phyloP scores from a whole-genome alignment of 805 yeast species.

The Wickerhamiella nectarea region DNA sequence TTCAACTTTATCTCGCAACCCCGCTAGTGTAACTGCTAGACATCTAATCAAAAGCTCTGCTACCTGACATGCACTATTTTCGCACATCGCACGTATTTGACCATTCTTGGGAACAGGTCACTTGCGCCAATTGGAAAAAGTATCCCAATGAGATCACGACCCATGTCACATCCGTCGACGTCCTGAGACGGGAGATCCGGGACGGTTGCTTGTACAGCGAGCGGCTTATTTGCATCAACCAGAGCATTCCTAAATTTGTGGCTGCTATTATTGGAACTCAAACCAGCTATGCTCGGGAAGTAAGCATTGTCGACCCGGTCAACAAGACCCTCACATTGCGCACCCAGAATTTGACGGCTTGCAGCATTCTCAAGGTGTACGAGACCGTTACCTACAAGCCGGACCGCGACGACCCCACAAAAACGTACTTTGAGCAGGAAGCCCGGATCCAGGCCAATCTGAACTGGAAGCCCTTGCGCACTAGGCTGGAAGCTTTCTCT shows the following conservation, averaged over 20 bases:
- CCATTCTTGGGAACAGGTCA: constrained; percentile 87
- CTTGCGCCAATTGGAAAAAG: constrained; percentile 93
- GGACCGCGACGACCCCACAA: constrained; percentile 30
- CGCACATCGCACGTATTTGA: constrained; percentile 53
- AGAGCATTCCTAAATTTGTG: constrained; percentile 76
- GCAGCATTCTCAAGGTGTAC: constrained; percentile 57
- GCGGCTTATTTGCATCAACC: constrained; percentile 77
- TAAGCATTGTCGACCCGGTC: constrained; percentile 65
- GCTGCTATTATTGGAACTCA: constrained; percentile 49
- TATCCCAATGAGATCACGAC: constrained; percentile 90
- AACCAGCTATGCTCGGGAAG: constrained; percentile 72
- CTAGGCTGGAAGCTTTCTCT: constrained; percentile 83
- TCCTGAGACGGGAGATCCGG: constrained; percentile 54
- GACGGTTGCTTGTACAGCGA: constrained; percentile 56
- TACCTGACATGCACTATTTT: constrained; percentile 57
- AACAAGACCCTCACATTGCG: constrained; percentile 57
- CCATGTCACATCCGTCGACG: constrained; percentile 90
- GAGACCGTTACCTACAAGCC: constrained; percentile 81
- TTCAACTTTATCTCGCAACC: too few relatives aligned
- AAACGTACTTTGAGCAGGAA: constrained; percentile 60
- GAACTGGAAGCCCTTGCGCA: constrained; percentile 52
- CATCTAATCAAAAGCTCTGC: too few relatives aligned
- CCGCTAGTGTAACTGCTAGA: too few relatives aligned
- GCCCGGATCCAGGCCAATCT: constrained; percentile 87
- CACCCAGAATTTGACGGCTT: constrained; percentile 77